Evolutionary conservation across 1,284 basidiomycete genomes (phyloP), one percentile per base, ranked within the genome.

Genomic region (Ceratobasidium sp.): DNA sequence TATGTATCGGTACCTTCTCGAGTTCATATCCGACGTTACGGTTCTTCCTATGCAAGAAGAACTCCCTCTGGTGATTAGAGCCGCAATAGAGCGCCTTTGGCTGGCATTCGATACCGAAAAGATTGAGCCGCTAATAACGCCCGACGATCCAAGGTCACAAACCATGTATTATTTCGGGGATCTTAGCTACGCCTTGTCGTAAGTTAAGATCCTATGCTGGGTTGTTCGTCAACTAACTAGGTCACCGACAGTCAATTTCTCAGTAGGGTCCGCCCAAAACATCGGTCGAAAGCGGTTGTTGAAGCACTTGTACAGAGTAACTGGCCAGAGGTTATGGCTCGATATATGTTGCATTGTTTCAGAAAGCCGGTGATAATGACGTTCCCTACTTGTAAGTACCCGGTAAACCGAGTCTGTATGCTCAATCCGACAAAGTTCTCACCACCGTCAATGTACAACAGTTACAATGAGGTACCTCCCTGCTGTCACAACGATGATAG

Each of bases 41-140:
- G 46, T 38, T 10, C 17, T 38, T 10, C 15, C 23, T 9, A 38
- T 66, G 33, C 40, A 2, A 5, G 44, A 66, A 26, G 64, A 66
- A 48, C 15, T 66, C 23, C 64, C 46, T 66, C 13, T 33, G n/a
- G 64, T 66, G n/a, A 62, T 40, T 5, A 40, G 28, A 62, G 46
- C 64, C n/a, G 64, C 64, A 66, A 66, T 50, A 28, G 64, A 66
- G 23, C 20, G 64, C 28, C 33, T 66, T 7, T 66, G 64, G 64
- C 46, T 66, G 42, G 64, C 64, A n/a, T 66, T 66, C 40, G 64
- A 66, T 50, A 48, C 46, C 12, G 64, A 66, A 23, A 26, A 46
- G 17, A n/a, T 66, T 2, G 64, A 50, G 44, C 44, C 20, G n/a
- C 44, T 50, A 17, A 50, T 46, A 50, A 4, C 64, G 17, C 42